Conservation (phyloP, 148 eudicot species). For the Persicaria maculosa region DNA sequence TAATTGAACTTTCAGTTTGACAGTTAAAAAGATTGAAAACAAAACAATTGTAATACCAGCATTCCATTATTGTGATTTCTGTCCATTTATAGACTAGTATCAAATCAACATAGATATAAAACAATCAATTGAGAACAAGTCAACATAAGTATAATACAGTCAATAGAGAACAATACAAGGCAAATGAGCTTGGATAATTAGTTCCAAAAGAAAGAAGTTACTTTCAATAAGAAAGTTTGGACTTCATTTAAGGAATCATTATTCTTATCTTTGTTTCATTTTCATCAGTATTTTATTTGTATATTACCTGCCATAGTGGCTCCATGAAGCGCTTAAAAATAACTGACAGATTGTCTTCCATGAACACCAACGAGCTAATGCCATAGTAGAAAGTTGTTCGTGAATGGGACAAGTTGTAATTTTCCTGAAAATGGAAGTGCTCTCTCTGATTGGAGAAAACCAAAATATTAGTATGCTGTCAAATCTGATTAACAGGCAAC, state of each 20-base stretch:
- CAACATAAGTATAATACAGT: background rate
- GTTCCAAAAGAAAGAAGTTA: background rate
- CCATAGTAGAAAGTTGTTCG: conserved; percentile 79
- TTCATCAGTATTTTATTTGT: background rate
- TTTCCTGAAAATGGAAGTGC: conserved; percentile 68
- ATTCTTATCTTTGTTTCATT: background rate
- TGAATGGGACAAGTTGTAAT: conserved; percentile 56
- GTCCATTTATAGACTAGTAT: background rate
- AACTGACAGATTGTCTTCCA: conserved; percentile 53
- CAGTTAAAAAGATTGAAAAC: background rate
- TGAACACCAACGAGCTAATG: conserved; percentile 65
- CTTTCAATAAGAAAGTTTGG: background rate
- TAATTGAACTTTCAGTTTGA: conserved; percentile 3
- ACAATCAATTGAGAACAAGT: background rate
- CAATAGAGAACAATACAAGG: background rate
- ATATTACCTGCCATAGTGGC: conserved; percentile 54
- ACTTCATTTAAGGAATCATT: background rate
- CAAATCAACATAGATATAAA: background rate
- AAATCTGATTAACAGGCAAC: background rate
- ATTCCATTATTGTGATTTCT: background rate
- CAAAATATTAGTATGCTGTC: conserved; percentile 2
- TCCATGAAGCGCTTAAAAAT: conserved; percentile 78
- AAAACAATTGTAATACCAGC: background rate
- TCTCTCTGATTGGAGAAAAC: conserved; percentile 45
- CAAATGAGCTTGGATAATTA: background rate